Evolutionary conservation across 1,139 yeast genomes (phyloP).

Genomic region (Hemisphaericaspora subhashii): DNA sequence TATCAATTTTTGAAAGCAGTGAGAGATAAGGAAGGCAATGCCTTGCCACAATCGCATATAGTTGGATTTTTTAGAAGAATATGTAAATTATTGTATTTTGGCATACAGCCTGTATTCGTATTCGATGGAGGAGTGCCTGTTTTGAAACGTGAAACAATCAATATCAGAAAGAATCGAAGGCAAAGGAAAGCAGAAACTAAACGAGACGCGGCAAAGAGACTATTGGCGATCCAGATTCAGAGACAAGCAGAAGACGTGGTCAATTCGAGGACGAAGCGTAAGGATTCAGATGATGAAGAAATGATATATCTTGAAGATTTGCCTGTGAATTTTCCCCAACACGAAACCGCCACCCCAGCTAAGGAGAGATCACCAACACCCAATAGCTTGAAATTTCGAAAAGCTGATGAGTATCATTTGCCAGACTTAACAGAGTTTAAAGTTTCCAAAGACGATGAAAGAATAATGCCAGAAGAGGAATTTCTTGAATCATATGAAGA

Average conservation of each 20-base stretch:
- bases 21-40: conserved; percentile 80
- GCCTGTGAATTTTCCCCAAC: conserved; percentile 28
- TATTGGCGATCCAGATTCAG: conserved; percentile 80
- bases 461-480: conserved; percentile 76
- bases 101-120: conserved; percentile 89
- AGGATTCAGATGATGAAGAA: conserved; percentile 12
- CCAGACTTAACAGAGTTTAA: conserved; percentile 57
- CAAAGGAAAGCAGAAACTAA: conserved; percentile 75
- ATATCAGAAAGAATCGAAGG: conserved; percentile 66
- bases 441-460: conserved; percentile 53
- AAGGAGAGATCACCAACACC: conserved; percentile 9
- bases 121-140: conserved; percentile 98
- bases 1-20: conserved; percentile 96
- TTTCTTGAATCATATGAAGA: conserved; percentile 61
- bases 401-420: conserved; percentile 79
- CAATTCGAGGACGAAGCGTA: conserved; percentile 2
- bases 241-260: conserved; percentile 38
- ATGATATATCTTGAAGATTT: conserved; percentile 42
- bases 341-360: conserved; percentile 4
- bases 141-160: conserved; percentile 74
- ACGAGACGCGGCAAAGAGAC: conserved; percentile 71
- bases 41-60: conserved; percentile 77
- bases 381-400: conserved; percentile 24
- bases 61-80: conserved; percentile 94
- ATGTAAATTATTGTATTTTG: conserved; percentile 85